Percentiles rank a stretch among this genome's conserved stretches.
phyloP scores from a whole-genome alignment of 352 stramenopile species.

The Phytophthora tubulina region DNA sequence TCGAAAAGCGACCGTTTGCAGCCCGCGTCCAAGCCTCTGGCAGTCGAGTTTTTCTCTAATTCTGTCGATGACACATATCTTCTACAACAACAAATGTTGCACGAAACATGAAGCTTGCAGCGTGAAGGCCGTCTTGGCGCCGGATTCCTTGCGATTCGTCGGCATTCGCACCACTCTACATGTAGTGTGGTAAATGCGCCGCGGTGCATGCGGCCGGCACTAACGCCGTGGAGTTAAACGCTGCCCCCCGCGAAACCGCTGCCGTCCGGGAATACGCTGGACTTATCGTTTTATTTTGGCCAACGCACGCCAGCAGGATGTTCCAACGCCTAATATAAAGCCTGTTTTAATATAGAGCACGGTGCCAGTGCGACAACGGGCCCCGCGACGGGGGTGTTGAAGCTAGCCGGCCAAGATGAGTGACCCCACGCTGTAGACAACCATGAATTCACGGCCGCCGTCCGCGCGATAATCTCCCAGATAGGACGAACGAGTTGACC shows the following conservation, averaged over 20 bases:
- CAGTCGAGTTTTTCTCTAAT: no score
- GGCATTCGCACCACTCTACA: background rate
- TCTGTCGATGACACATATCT: background rate
- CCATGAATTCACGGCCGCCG: background rate
- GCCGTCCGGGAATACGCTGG: background rate
- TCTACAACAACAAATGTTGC: background rate
- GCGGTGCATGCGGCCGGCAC: background rate
- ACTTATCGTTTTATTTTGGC: conserved; percentile 3
- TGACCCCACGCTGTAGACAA: background rate
- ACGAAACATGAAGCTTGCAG: background rate
- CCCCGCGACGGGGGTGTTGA: background rate
- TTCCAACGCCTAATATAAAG: background rate
- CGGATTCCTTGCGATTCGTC: background rate
- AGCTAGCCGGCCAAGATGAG: conserved; percentile 1
- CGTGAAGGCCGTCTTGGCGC: background rate
- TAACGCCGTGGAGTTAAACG: conserved; percentile 3
- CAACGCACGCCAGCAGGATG: conserved; percentile 11
- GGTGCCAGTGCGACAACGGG: background rate
- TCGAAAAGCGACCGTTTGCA: no score
- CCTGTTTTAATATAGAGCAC: no score
- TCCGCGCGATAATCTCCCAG: background rate
- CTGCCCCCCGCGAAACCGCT: background rate
- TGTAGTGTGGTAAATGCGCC: background rate
- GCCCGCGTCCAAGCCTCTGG: no score
- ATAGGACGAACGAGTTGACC: conserved; percentile 23